Percentiles rank a stretch among this genome's conserved stretches.
These are phyloP conservation scores for Aspergillus sp. DNA, from an alignment of 2,329 filamentous ascomycete species.

Conservation along the genomic window DNA sequence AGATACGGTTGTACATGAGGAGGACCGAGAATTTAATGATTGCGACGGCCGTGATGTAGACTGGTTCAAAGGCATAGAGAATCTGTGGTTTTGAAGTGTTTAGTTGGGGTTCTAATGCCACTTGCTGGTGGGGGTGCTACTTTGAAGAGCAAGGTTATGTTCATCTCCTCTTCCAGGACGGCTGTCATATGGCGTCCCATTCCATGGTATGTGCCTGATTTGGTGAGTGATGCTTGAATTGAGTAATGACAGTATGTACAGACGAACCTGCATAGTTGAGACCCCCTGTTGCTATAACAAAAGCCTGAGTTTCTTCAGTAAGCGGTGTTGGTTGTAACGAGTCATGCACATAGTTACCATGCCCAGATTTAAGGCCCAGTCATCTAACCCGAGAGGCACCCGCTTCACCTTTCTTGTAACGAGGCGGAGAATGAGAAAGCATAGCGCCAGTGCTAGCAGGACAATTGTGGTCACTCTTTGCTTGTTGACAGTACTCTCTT, in stretches of 20 bases:
- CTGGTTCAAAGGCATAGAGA: conserved; percentile 9
- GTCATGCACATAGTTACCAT: neutral
- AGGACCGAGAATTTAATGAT: conserved; percentile 14
- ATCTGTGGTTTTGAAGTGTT: neutral
- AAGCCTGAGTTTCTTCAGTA: neutral
- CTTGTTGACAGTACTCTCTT: neutral
- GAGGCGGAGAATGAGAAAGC: conserved; percentile 4
- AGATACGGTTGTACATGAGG: conserved; percentile 14
- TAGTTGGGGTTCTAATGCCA: too few species aligned
- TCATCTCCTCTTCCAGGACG: neutral
- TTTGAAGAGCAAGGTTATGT: neutral
- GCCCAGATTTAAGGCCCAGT: conserved; percentile 4
- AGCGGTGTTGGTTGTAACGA: neutral
- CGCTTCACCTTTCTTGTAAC: conserved; percentile 1
- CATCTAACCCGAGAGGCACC: conserved; percentile 5
- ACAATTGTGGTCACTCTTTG: conserved; percentile 7
- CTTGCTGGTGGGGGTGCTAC: too few species aligned
- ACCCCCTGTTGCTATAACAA: neutral
- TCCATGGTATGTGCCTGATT: conserved; percentile 7
- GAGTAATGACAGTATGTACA: neutral
- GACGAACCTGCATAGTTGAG: conserved; percentile 6
- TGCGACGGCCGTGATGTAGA: conserved; percentile 7
- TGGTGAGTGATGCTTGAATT: neutral
- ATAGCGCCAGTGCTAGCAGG: neutral
- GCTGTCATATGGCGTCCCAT: conserved; percentile 2